phyloP scores from a whole-genome alignment of 2,329 filamentous ascomycete species.

The Pseudogymnoascus sp. region DNA sequence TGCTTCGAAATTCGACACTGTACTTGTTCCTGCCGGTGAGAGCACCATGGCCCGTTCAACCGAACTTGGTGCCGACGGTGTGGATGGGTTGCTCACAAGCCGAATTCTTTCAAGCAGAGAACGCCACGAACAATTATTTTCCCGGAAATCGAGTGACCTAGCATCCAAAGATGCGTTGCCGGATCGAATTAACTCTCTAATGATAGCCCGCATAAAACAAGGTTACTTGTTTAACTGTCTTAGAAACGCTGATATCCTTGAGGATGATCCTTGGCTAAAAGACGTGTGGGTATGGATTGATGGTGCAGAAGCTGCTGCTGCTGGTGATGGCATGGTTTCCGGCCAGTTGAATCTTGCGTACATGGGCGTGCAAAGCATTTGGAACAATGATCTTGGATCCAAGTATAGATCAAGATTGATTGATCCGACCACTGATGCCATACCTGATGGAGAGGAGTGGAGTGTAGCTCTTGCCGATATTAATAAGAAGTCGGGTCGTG shows the following conservation, averaged over 20 bases:
- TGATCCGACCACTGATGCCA: slow-evolving; percentile 31
- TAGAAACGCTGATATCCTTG: slow-evolving; percentile 57
- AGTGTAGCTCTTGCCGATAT: slow-evolving; percentile 55
- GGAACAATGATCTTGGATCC: slow-evolving; percentile 58
- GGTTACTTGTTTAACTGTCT: slow-evolving; percentile 56
- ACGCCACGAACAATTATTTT: slow-evolving; percentile 49
- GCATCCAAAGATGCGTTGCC: slow-evolving; percentile 42
- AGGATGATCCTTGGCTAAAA: slow-evolving; percentile 65
- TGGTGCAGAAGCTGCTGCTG: slow-evolving; percentile 54
- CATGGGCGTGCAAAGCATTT: slow-evolving; percentile 64
- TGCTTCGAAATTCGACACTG: neutral
- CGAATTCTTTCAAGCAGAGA: slow-evolving; percentile 41
- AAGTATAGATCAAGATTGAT: slow-evolving; percentile 30
- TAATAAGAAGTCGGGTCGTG: slow-evolving; percentile 53
- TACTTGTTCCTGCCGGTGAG: neutral
- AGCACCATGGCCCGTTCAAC: neutral
- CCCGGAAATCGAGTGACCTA: slow-evolving; percentile 37
- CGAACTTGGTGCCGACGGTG: neutral
- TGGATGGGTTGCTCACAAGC: neutral
- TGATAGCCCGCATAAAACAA: slow-evolving; percentile 52
- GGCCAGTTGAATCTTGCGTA: slow-evolving; percentile 65
- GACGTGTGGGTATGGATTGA: slow-evolving; percentile 72
- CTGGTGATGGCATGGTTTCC: slow-evolving; percentile 61
- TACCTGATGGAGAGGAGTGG: slow-evolving; percentile 35
- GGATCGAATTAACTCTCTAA: slow-evolving; percentile 39